These are phyloP conservation scores for Aschersonia sp. DNA, from an alignment of 2,329 filamentous ascomycete species.

Conservation along the genomic window DNA sequence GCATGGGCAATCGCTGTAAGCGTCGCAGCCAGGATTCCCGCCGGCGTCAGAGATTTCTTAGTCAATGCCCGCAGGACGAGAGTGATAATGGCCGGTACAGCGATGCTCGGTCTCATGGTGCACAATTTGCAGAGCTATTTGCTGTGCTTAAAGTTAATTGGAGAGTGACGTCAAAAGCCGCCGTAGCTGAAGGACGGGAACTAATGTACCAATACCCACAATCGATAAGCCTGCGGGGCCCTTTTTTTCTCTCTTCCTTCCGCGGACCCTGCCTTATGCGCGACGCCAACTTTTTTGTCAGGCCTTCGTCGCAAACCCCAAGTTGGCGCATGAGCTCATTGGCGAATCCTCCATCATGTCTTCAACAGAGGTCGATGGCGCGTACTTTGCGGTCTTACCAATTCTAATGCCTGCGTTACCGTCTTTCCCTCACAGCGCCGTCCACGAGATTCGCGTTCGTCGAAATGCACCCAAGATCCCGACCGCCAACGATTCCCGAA, in stretches of 20 bases:
- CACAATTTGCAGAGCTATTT: no score
- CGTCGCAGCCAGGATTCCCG: constrained; percentile 57
- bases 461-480: constrained; percentile 68
- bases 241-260: background rate
- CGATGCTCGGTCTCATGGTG: constrained; percentile 42
- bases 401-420: constrained; percentile 49
- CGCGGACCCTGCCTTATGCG: no score
- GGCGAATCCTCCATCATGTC: background rate
- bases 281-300: no score
- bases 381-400: constrained; percentile 55
- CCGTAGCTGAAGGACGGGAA: no score
- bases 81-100: constrained; percentile 40
- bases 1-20: constrained; percentile 69
- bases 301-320: no score
- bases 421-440: constrained; percentile 45
- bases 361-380: constrained; percentile 9
- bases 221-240: constrained; percentile 2
- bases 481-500: constrained; percentile 57
- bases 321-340: no score
- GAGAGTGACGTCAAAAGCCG: no score
- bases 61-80: constrained; percentile 55
- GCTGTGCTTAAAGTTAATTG: no score
- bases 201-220: background rate
- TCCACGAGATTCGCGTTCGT: constrained; percentile 79
- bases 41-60: constrained; percentile 63